Evolutionary conservation across 176 grass and related monocot genomes (phyloP).

Genomic region (Stipa capillata): DNA sequence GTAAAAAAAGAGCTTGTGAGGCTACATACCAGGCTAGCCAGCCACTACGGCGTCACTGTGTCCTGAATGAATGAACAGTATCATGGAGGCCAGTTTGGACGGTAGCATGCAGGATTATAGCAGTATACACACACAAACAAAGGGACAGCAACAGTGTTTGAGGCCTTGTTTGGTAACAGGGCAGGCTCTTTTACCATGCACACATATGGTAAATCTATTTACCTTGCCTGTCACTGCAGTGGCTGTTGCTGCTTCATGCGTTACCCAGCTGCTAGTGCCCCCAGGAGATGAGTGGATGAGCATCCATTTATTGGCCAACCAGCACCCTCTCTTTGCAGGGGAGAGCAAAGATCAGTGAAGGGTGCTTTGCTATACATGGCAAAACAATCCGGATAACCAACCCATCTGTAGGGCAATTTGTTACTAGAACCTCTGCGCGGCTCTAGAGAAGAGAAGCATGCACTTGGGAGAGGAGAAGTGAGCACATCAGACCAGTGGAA

Average conservation of each 20-base stretch:
- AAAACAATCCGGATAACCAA: conserved; percentile 47
- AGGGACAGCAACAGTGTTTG: conserved; percentile 21
- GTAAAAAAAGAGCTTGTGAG: too few relatives aligned
- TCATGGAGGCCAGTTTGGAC: conserved; percentile 48
- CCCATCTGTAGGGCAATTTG: background rate
- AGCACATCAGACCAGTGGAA: background rate
- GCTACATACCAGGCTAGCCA: too few relatives aligned
- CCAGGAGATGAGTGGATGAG: background rate
- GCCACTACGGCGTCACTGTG: conserved; percentile 9
- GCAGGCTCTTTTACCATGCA: conserved; percentile 23
- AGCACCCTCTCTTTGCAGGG: background rate
- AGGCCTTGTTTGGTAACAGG: conserved; percentile 20
- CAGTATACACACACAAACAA: background rate
- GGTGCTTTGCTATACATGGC: conserved; percentile 27
- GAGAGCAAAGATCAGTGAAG: background rate
- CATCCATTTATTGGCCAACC: conserved; percentile 23
- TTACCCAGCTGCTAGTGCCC: too few relatives aligned
- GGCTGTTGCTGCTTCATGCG: background rate
- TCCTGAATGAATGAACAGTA: conserved; percentile 44
- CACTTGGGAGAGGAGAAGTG: too few relatives aligned
- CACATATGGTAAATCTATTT: background rate
- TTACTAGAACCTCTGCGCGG: too few relatives aligned
- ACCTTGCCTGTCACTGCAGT: background rate
- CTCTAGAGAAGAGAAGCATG: too few relatives aligned
- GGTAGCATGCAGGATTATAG: conserved; percentile 6